Evolutionary conservation across 129 eudicot species (phyloP), one percentile per base, ranked within the genome.

Genomic region (Flaveria brownii): DNA sequence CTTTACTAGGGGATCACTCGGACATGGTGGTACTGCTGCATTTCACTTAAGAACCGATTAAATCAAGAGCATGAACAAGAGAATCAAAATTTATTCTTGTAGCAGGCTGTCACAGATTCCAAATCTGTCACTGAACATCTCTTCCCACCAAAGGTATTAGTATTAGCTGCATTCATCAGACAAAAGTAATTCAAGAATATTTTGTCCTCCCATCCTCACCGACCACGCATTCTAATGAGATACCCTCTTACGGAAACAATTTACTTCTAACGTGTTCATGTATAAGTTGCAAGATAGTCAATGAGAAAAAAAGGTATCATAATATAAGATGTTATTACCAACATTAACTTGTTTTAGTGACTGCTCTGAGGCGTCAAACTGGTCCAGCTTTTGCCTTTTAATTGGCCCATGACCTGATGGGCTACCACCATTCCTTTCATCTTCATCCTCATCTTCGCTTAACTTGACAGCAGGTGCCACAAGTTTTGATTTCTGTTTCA

Each of bases 1-100:
- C 93, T 86, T 94, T 85, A 91, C 91, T 74, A 87, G 69, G 82
- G 93, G 88, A 84, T 94, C 97, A 83, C 88, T 89, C 81, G 98
- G 98, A 76, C 85, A 70, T 75, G 84, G 84, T 33, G 94, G 91
- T 86, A 63, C 69, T 63, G 96, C 97, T 94, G 98, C 98, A 94
- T 83, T 82, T 91, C 91, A 94, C 98, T 94, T 90, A 94, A 94
- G 84, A 88, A 94, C 96, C 82, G 81, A 86, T 94, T 94, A 94
- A 94, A 94, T 87, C 96, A 80, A 86, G 85, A 84, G 89, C 86
- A 88, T 88, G 91, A 84, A 86, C 87, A 86, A 84, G 60, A 76
- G 84, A 85, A 90, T 88, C 83, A 83, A 84, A 85, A 86, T 66
- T 76, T 82, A 90, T 83, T 84, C 92, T 88, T 82, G 93, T 81